Conservation (phyloP, 1,284 basidiomycete species). For the Cutaneotrichosporon sp. region DNA sequence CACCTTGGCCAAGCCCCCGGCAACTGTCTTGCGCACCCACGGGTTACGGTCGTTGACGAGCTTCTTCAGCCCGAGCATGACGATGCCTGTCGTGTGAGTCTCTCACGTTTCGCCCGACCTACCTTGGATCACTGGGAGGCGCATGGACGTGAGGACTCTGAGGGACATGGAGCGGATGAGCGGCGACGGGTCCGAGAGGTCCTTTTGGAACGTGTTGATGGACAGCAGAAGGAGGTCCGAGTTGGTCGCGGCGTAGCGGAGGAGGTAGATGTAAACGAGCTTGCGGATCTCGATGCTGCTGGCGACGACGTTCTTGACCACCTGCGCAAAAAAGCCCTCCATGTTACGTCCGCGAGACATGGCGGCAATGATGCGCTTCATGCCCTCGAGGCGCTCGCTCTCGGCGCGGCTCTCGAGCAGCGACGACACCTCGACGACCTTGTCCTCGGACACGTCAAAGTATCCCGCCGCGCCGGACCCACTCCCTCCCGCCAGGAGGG, state of each 20-base stretch:
- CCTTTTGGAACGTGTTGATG: slow-evolving; percentile 98
- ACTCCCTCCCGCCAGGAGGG: slow-evolving; percentile 36
- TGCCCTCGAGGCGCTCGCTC: slow-evolving; percentile 81
- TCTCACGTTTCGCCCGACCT: slow-evolving; percentile 21
- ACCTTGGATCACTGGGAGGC: slow-evolving; percentile 73
- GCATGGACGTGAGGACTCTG: slow-evolving; percentile 86
- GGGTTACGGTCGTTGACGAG: slow-evolving; percentile 84
- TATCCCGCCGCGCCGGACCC: slow-evolving; percentile 35
- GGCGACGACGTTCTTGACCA: slow-evolving; percentile 88
- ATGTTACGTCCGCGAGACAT: slow-evolving; percentile 90
- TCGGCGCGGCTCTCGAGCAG: slow-evolving; percentile 82
- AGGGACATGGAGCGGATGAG: slow-evolving; percentile 91
- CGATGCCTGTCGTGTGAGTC: slow-evolving; percentile 53
- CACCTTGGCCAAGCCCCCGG: slow-evolving; percentile 79
- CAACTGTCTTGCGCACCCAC: slow-evolving; percentile 87
- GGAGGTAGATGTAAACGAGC: slow-evolving; percentile 93
- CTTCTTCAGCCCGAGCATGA: slow-evolving; percentile 84
- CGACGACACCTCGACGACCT: slow-evolving; percentile 59
- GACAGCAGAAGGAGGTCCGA: slow-evolving; percentile 92
- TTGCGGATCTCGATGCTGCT: slow-evolving; percentile 90
- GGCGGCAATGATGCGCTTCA: slow-evolving; percentile 88
- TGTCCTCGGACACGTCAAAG: slow-evolving; percentile 48
- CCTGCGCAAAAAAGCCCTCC: slow-evolving; percentile 85
- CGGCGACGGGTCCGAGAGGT: slow-evolving; percentile 84
- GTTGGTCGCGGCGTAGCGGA: slow-evolving; percentile 85